phyloP scores from a whole-genome alignment of 768 basidiomycete genomes.

The Trametes villosa region DNA sequence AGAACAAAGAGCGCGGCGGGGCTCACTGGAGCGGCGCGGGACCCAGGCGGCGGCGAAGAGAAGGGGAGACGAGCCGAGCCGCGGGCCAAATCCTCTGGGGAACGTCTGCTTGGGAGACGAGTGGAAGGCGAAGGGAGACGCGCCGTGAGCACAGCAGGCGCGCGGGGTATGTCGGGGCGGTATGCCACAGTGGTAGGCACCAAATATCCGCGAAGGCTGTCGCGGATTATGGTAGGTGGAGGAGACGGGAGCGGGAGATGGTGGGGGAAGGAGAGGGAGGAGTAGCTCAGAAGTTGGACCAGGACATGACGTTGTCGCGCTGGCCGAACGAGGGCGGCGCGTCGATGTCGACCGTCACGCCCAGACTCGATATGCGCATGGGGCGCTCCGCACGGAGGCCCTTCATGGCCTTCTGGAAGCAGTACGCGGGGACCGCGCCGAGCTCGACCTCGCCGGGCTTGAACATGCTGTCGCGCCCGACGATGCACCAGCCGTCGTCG shows the following conservation, averaged over 20 bases:
- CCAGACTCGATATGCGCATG: constrained; percentile 56
- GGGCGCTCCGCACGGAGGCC: constrained; percentile 67
- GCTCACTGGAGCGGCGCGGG: not conserved
- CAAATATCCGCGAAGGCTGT: not conserved
- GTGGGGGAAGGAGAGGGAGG: not conserved
- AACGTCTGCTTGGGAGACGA: constrained; percentile 15
- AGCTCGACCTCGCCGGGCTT: constrained; percentile 55
- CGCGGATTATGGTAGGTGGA: not conserved
- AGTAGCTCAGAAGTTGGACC: constrained; percentile 62
- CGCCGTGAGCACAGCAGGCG: constrained; percentile 13
- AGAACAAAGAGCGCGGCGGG: constrained; percentile 5
- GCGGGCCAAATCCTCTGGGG: constrained; percentile 19
- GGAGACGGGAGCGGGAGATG: not conserved
- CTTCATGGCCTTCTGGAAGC: constrained; percentile 66
- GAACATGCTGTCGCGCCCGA: constrained; percentile 53
- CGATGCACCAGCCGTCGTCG: constrained; percentile 83
- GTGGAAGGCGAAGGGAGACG: not conserved
- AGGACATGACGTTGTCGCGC: constrained; percentile 62
- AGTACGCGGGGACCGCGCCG: constrained; percentile 79
- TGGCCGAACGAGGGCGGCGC: constrained; percentile 36
- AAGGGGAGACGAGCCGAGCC: not conserved
- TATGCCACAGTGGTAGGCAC: not conserved
- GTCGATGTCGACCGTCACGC: constrained; percentile 61
- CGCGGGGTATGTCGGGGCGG: constrained; percentile 5
- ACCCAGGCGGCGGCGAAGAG: not conserved